Base-by-base conservation (phyloP, 2,329 filamentous ascomycete genomes). In the Clonostachys sp. region DNA sequence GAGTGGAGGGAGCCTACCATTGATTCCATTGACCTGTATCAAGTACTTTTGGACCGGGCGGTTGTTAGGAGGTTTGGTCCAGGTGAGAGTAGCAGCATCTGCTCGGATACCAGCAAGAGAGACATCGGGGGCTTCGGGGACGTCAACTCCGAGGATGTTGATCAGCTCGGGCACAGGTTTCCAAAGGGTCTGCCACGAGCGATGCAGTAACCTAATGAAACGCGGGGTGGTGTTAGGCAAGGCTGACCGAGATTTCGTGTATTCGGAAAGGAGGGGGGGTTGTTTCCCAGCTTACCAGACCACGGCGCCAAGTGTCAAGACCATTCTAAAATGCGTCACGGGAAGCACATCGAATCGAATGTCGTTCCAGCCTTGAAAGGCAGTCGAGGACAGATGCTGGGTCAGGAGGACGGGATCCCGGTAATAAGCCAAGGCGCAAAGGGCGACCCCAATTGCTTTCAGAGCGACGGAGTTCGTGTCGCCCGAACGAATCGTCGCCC, bases 121-220 rank as follows among this genome's bases (percentile, higher is more conserved):
- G 39, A 97, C 87, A 62, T 91, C 84, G 45, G 94, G 94, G 20
- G 89, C 79, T 52, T 91, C 86, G 51, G 94, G 94, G 45, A 99
- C 92, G 62, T 99, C 94, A 63, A 97, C 85, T 50, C 92, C 91
- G 43, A 99, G 83, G 44, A 96, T 89, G 57, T 85, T 85, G 58
- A 97, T 91, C 43, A 99, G 81, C 53, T 95, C 85, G 48, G 92
- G 89, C 48, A 96, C 90, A 20, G 92, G 91, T 58, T 92, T 96
- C 69, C 89, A 86, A 46, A 96, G 77, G 36, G 95, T 94, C 63
- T 91, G 88, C 72, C 87, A 90, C 51, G 90, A 89, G 62, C 94
- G 86, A 64, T 89, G 87, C 50, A 91, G 76, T 51, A 96, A 79
- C 90, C 89, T 94, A 35, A 8, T 46, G 34, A 36, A 9, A 33